Evolutionary conservation across 2,329 filamentous ascomycete species (phyloP).

Genomic region (Colletotrichum australisinense): DNA sequence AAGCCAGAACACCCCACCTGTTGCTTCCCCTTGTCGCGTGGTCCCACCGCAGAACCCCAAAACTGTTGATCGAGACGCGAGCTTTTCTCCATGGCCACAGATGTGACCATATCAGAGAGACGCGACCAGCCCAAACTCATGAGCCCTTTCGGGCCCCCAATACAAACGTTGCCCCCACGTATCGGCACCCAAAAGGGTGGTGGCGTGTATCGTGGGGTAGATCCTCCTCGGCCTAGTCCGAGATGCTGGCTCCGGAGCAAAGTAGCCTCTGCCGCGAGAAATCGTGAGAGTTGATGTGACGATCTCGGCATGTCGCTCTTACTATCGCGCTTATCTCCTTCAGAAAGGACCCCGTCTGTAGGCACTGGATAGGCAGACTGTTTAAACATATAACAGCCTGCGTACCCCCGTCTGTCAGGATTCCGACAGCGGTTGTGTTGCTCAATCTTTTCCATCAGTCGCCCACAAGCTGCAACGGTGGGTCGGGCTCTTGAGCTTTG

Average conservation of each 20-base stretch:
- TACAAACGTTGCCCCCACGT: slow-evolving; percentile 39
- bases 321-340: slow-evolving; percentile 70
- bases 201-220: slow-evolving; percentile 43
- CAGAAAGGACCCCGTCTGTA: slow-evolving; percentile 59
- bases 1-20: slow-evolving; percentile 48
- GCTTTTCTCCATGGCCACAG: slow-evolving; percentile 46
- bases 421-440: slow-evolving; percentile 34
- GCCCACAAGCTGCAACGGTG: slow-evolving; percentile 7
- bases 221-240: slow-evolving; percentile 65
- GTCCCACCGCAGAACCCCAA: slow-evolving; percentile 35
- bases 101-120: slow-evolving; percentile 51
- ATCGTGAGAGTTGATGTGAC: slow-evolving; percentile 22
- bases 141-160: slow-evolving; percentile 16
- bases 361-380: slow-evolving; percentile 38
- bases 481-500: neutral
- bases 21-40: slow-evolving; percentile 44
- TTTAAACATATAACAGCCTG: neutral
- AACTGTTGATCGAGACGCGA: slow-evolving; percentile 46
- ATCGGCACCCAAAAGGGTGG: slow-evolving; percentile 39
- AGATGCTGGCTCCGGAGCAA: slow-evolving; percentile 69
- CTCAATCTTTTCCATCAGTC: slow-evolving; percentile 32
- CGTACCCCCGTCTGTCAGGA: slow-evolving; percentile 28
- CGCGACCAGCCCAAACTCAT: slow-evolving; percentile 62
- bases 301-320: slow-evolving; percentile 53
- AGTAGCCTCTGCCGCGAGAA: slow-evolving; percentile 55